phyloP scores from a whole-genome alignment of 257 asterid species.

The Solanum pennellii region DNA sequence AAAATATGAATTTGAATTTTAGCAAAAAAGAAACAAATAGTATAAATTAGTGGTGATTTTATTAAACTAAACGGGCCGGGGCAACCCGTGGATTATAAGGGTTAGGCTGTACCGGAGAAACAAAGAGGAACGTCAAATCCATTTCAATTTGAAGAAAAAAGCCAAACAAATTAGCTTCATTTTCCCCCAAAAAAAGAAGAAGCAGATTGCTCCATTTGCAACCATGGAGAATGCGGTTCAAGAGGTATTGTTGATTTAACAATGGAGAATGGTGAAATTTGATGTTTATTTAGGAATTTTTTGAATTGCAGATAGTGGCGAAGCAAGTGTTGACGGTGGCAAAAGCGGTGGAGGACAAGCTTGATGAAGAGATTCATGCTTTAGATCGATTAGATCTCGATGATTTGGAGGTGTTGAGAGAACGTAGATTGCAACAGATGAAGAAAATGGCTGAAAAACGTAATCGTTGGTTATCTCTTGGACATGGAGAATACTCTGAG shows the following conservation, averaged over 20 bases:
- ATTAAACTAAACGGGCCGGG: background rate
- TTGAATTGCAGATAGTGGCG: conserved; percentile 54
- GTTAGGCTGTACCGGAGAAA: background rate
- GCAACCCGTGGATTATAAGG: background rate
- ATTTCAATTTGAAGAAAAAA: background rate
- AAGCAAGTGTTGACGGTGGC: conserved; percentile 85
- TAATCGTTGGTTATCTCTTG: conserved; percentile 81
- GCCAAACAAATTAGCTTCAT: background rate
- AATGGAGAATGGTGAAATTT: background rate
- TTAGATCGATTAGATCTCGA: conserved; percentile 73
- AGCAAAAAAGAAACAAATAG: background rate
- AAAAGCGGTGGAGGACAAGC: conserved; percentile 91
- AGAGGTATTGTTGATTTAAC: background rate
- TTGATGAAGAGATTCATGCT: conserved; percentile 83
- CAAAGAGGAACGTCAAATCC: background rate
- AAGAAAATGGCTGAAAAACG: conserved; percentile 96
- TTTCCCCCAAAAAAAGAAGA: background rate
- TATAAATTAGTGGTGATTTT: too few relatives aligned
- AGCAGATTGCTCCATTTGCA: background rate
- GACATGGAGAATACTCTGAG: conserved; percentile 95
- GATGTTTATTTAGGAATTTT: background rate
- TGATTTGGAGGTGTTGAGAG: conserved; percentile 78
- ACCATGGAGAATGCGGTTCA: background rate
- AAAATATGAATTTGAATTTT: too few relatives aligned
- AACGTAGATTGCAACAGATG: conserved; percentile 93